Evolutionary conservation across 2,329 filamentous ascomycete genomes (phyloP), one percentile per base, ranked within the genome.

Genomic region (Arthrobotrys sinensis): DNA sequence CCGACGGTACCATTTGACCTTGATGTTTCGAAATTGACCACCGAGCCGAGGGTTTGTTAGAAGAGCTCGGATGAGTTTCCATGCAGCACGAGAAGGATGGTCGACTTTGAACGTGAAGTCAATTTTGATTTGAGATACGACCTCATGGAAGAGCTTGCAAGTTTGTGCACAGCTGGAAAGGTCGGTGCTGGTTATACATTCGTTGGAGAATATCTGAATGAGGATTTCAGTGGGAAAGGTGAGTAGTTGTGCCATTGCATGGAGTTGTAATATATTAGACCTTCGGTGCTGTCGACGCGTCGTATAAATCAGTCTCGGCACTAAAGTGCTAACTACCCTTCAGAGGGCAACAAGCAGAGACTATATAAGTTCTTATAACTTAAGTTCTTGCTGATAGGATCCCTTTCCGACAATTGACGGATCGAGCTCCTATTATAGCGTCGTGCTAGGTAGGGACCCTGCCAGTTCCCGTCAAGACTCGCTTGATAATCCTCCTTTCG

Each of bases 51-150:
- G 48, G 3, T 52, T 52, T n/a, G 1, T 1, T 4, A 52, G 10
- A 52, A 52, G 11, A n/a, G 5, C 1, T 28, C 48, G 7, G 6
- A 52, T 52, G 21, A 52, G 48, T 11, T 28, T 52, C 48, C 48
- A 52, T 32, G 24, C 5, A 3, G 34, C 5, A 19, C 38, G 48
- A 14, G 6, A 52, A 24, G 48, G 48, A 11, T n/a, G n/a, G 14
- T 68, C 65, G 10, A 68, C 38, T 36, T 57, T 45, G 19, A 68
- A 68, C 3, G 50, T 68, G n/a, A 46, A 36, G 40, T 67, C 19
- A 46, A 67, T 55, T 45, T 53, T 67, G 64, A 28, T 32, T 19
- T 55, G 46, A 14, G 38, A 3, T 16, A 28, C 34, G 16, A 67
- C 43, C 5, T 55, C 21, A 10, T 36, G 24, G 38, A 68, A 68